Base-by-base conservation (phyloP, 495 filamentous ascomycete species). In the Articulospora tetracladia region DNA sequence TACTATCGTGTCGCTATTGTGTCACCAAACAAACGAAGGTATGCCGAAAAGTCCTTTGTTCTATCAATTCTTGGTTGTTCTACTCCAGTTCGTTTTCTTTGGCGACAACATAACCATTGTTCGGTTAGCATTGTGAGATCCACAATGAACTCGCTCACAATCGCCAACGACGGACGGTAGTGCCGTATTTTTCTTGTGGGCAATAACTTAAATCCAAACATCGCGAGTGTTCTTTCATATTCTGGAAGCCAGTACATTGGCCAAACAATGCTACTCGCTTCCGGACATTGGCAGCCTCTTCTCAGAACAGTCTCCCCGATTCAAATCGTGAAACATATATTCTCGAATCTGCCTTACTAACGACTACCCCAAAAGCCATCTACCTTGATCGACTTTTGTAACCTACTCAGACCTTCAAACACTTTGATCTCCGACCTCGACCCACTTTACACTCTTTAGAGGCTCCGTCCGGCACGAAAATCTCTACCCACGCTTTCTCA, bases 401-500 rank as follows among this genome's bases (percentile, higher is more conserved):
- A 30, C 19, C 23, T 54, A 7, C n/a, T 10, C 41, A 47, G 15
- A 19, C 41, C 48, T 52, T 27, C 24, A 55, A 27, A 34, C 24
- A 26, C 36, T 19, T 36, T 2, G 4, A n/a, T 7, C 23, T 24
- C 19, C 24, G 24, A 34, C 39, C 15, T 15, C 58, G 44, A 59
- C 23, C 44, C 30, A 6, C 6, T 6, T 7, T 34, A 34, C 6
- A 34, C 15, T 15, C 39, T 44, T 44, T 3, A 44, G 39, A 44
- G 39, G 52, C 28, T 50, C 57, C 63, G 61, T 66, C 67, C 51
- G 58, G 60, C 41, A 69, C 63, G 58, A 62, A 44, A 44, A 8
- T 44, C 39, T 44, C 46, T 39, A 62, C 44, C 53, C 55, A 57
- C 30, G 24, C 26, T 57, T 39, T 26, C 25, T 53, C 65, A 67